Evolutionary conservation across 306 rosid species (phyloP).

Genomic region (Cucumis cinereus): DNA sequence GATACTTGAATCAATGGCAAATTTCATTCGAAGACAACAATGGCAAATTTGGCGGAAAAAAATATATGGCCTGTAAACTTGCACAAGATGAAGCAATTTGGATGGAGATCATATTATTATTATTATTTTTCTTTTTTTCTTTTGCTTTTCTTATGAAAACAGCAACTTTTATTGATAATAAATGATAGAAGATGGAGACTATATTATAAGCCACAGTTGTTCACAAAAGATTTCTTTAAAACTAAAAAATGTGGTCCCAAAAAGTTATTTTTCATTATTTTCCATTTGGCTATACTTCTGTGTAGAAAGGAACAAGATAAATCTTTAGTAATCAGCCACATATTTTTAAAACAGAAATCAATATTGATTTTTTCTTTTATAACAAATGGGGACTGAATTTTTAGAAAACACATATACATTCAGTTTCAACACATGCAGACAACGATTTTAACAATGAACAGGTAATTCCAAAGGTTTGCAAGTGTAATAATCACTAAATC

Average conservation of each 20-base stretch:
- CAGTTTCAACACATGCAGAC: background rate
- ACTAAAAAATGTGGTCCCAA: background rate
- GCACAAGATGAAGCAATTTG: background rate
- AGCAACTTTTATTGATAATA: too few relatives aligned
- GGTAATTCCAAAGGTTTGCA: background rate
- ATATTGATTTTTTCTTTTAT: background rate
- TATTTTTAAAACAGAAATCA: background rate
- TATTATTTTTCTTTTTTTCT: too few relatives aligned
- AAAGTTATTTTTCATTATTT: background rate
- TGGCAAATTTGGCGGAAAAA: background rate
- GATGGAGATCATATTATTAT: background rate
- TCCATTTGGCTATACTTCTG: background rate
- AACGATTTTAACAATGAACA: background rate
- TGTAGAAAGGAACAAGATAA: background rate
- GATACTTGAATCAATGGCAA: background rate
- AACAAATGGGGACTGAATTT: background rate
- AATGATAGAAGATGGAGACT: too few relatives aligned
- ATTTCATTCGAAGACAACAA: background rate
- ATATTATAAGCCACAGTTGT: background rate
- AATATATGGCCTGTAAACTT: background rate
- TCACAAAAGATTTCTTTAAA: background rate
- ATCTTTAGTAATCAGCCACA: background rate
- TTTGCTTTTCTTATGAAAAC: too few relatives aligned
- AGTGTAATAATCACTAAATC: background rate
- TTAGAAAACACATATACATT: background rate